A percentile compares a stretch with the other conserved stretches of the same genome.
Conservation (phyloP, 108 stramenopile genomes). For the Asterionellopsis glacialis region DNA sequence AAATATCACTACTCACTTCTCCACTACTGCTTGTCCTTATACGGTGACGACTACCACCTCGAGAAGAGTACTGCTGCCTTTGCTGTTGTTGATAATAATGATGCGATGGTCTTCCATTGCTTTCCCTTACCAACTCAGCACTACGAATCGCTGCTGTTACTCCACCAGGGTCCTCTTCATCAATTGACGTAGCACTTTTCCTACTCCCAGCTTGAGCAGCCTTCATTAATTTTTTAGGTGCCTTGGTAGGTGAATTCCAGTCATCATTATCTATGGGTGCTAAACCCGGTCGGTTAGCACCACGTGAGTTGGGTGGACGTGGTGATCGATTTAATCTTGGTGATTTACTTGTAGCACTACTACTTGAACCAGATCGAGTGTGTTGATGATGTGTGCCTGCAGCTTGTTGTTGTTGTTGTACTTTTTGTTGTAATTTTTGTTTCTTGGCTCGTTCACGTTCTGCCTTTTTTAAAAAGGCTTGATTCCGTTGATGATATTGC, state of each 20-base stretch:
- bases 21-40: slow-evolving; percentile 9
- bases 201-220: too few relatives aligned
- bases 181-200: too few relatives aligned
- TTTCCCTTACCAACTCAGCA: too few relatives aligned
- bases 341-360: neutral
- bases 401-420: neutral
- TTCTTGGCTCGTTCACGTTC: neutral
- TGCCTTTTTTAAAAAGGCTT: slow-evolving; percentile 20
- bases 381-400: neutral
- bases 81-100: too few relatives aligned
- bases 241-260: slow-evolving; percentile 20
- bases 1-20: slow-evolving; percentile 3
- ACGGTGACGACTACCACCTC: neutral
- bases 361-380: neutral
- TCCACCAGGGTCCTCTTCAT: too few relatives aligned
- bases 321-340: neutral
- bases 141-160: too few relatives aligned
- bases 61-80: too few relatives aligned
- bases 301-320: slow-evolving; percentile 32
- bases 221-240: neutral
- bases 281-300: slow-evolving; percentile 31
- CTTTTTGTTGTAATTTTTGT: neutral
- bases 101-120: too few relatives aligned
- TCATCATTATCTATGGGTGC: slow-evolving; percentile 38
- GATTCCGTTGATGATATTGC: slow-evolving; percentile 28